Conservation (phyloP, 2,329 filamentous ascomycete genomes). For the Colletotrichum coccodes region DNA sequence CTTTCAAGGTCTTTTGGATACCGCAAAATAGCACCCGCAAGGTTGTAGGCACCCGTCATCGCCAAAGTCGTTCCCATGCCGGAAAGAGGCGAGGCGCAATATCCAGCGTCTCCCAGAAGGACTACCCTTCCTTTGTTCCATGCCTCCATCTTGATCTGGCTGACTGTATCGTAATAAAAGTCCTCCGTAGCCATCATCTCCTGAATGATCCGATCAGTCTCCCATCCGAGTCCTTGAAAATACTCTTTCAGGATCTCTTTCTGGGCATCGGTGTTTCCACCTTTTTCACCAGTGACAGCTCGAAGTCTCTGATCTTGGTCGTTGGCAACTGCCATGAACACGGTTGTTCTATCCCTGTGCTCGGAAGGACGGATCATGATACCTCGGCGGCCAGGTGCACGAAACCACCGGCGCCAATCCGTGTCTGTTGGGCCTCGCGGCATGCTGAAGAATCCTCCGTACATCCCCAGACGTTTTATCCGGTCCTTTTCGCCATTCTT, state of each 20-base stretch:
- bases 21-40: constrained; percentile 56
- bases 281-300: constrained; percentile 26
- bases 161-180: constrained; percentile 55
- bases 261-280: constrained; percentile 42
- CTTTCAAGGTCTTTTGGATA: constrained; percentile 37
- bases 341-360: constrained; percentile 21
- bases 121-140: constrained; percentile 51
- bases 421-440: constrained; percentile 39
- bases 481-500: constrained; percentile 37
- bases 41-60: constrained; percentile 58
- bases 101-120: constrained; percentile 60
- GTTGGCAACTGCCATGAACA: constrained; percentile 43
- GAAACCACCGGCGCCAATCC: constrained; percentile 39
- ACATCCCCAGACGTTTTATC: constrained; percentile 44
- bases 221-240: constrained; percentile 59
- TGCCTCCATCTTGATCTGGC: constrained; percentile 50
- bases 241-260: constrained; percentile 51
- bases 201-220: constrained; percentile 46
- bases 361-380: constrained; percentile 51
- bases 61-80: constrained; percentile 60
- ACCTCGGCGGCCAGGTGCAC: constrained; percentile 46
- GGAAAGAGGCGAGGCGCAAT: constrained; percentile 55
- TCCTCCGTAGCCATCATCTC: constrained; percentile 49
- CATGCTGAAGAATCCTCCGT: constrained; percentile 52
- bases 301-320: constrained; percentile 37